Evolutionary conservation across 1,139 yeast species (phyloP).

Genomic region (Torulaspora globosa): DNA sequence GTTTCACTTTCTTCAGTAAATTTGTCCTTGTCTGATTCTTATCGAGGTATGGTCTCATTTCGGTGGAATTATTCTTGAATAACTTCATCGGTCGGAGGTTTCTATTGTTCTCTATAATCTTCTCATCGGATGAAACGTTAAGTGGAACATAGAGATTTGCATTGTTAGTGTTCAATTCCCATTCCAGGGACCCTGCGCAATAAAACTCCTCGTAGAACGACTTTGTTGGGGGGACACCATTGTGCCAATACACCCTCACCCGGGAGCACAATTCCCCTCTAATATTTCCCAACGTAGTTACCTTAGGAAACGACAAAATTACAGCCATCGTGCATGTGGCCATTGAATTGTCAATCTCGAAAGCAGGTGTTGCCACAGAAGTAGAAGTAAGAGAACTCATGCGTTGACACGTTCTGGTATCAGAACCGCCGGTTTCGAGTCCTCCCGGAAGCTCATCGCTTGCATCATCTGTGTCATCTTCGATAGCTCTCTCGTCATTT

Average conservation of each 20-base stretch:
- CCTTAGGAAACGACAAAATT: slow-evolving; percentile 30
- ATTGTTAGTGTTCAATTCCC: slow-evolving; percentile 45
- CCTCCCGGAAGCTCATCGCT: slow-evolving; percentile 5
- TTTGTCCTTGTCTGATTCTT: slow-evolving; percentile 19
- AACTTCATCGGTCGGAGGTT: slow-evolving; percentile 16
- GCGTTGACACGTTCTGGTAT: neutral
- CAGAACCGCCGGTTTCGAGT: neutral
- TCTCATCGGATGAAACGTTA: slow-evolving; percentile 27
- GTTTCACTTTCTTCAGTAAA: slow-evolving; percentile 16
- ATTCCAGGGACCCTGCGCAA: slow-evolving; percentile 46
- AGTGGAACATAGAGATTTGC: slow-evolving; percentile 47
- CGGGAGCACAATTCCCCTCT: slow-evolving; percentile 35
- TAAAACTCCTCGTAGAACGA: slow-evolving; percentile 46
- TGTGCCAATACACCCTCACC: slow-evolving; percentile 49
- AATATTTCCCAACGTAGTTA: slow-evolving; percentile 29
- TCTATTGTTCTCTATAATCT: slow-evolving; percentile 28
- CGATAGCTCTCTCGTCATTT: slow-evolving; percentile 5
- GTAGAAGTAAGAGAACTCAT: slow-evolving; percentile 1
- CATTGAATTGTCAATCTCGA: slow-evolving; percentile 45
- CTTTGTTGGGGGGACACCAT: slow-evolving; percentile 48
- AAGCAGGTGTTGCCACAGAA: slow-evolving; percentile 15
- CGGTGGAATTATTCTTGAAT: slow-evolving; percentile 21
- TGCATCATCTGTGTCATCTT: slow-evolving; percentile 3
- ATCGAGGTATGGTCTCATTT: slow-evolving; percentile 22
- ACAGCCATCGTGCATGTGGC: slow-evolving; percentile 40